Evolutionary conservation across 441 rosid genomes (phyloP), one percentile per base, ranked within the genome.

Genomic region (Euphorbia schlechtendalii): DNA sequence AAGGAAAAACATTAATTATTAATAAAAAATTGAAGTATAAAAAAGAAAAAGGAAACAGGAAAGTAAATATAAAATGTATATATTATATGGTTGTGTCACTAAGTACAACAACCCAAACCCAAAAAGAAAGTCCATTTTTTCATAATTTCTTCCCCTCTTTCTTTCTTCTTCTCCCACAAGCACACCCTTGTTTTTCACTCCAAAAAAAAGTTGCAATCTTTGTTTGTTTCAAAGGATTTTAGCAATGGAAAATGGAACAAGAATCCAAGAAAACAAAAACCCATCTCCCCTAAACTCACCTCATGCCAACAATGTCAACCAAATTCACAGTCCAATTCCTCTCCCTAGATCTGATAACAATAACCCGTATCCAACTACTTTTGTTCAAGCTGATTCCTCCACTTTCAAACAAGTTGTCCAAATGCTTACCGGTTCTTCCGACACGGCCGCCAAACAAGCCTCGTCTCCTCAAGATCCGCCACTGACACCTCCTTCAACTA

Each of bases 391-490:
- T n/a, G n/a, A n/a, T n/a, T 67, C 93, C 59, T 72, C 89, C 40
- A 79, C 80, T 74, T 93, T 93, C 92, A 93, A 93, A 74, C 95
- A 88, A 64, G 97, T 93, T 43, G 98, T 93, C 66, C 98, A 92
- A 68, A 84, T 89, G 92, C 96, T 92, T 27, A 92, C 96, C 18
- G 98, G 97, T 27, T 86, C 86, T 28, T 75, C 96, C 8, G 88
- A 80, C 60, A 82, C 87, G 3, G 87, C n/a, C n/a, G n/a, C 81
- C 18, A 79, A 86, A 61, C 85, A 78, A 56, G 86, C 87, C 24
- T 79, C 86, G 59, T 36, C 76, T 25, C n/a, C n/a, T n/a, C n/a
- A n/a, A n/a, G n/a, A n/a, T n/a, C n/a, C n/a, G n/a, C n/a, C n/a
- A n/a, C n/a, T n/a, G n/a, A n/a, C n/a, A n/a, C 59, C 84, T 5